A percentile compares a stretch with the other conserved stretches of the same genome.
Conservation (phyloP, 805 yeast species). For the Scheffersomyces ergatensis region DNA sequence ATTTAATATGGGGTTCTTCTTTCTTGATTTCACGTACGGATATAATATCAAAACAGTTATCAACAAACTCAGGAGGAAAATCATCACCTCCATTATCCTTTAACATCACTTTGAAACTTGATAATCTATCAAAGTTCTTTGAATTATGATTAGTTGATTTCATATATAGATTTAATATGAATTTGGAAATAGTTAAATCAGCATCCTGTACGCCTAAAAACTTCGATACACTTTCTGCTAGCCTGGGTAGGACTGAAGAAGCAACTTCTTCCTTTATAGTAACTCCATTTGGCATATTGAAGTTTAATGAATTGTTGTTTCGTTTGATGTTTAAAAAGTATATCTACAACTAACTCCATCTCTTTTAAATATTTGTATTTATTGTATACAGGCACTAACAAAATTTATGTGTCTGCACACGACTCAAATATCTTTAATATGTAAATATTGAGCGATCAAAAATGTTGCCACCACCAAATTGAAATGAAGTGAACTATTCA, state of each 20-base stretch:
- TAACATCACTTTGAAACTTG: constrained; percentile 11
- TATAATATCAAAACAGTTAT: constrained; percentile 15
- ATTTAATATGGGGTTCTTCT: constrained; percentile 4
- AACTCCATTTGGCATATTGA: background rate
- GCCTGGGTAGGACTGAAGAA: background rate
- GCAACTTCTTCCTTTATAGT: background rate
- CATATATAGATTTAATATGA: constrained; percentile 23
- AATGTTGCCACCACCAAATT: too few relatives aligned
- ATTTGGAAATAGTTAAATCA: constrained; percentile 24
- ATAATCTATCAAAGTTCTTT: constrained; percentile 1
- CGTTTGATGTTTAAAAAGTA: too few relatives aligned
- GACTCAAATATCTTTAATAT: too few relatives aligned
- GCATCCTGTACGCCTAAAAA: constrained; percentile 19
- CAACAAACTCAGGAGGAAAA: constrained; percentile 31
- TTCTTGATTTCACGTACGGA: background rate
- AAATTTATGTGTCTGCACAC: too few relatives aligned
- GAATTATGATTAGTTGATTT: background rate
- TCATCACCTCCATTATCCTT: constrained; percentile 40
- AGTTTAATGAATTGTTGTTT: too few relatives aligned
- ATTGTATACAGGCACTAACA: too few relatives aligned
- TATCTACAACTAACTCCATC: too few relatives aligned
- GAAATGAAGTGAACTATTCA: too few relatives aligned
- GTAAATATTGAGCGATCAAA: too few relatives aligned
- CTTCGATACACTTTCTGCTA: constrained; percentile 8
- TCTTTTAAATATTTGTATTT: too few relatives aligned